Conservation (phyloP, 345 rosid species). For the Hypericum androsaemum region DNA sequence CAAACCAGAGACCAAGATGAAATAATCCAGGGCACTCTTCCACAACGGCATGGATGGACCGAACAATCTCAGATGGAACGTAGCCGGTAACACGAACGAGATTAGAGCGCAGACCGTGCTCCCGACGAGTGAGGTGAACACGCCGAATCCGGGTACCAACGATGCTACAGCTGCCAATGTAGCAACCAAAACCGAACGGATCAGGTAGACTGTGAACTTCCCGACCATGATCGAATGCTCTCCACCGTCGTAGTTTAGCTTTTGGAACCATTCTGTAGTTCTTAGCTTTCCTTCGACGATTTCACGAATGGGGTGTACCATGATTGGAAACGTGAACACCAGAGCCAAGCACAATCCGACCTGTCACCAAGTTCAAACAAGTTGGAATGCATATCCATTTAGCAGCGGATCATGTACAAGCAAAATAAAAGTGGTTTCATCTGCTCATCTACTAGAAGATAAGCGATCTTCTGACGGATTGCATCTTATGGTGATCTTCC, state of each 20-base stretch:
- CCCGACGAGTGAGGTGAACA: slow-evolving; percentile 64
- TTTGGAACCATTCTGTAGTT: slow-evolving; percentile 34
- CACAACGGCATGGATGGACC: slow-evolving; percentile 50
- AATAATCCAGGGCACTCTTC: slow-evolving; percentile 51
- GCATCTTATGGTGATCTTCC: no score
- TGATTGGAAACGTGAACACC: slow-evolving; percentile 74
- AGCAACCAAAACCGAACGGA: slow-evolving; percentile 49
- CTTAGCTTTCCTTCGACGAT: slow-evolving; percentile 67
- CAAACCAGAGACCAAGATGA: slow-evolving; percentile 53
- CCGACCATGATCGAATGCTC: slow-evolving; percentile 23
- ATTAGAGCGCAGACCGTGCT: slow-evolving; percentile 68
- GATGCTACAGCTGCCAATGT: slow-evolving; percentile 58
- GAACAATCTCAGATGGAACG: slow-evolving; percentile 55
- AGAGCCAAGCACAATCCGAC: slow-evolving; percentile 80
- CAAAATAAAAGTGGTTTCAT: no score
- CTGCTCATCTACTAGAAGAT: no score
- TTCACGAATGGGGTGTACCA: slow-evolving; percentile 80
- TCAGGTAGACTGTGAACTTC: slow-evolving; percentile 21
- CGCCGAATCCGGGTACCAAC: slow-evolving; percentile 63
- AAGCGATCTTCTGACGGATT: no score
- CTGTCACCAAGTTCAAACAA: slow-evolving; percentile 23
- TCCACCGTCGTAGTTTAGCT: slow-evolving; percentile 19
- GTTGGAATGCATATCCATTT: no score
- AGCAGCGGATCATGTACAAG: no score
- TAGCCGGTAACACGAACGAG: slow-evolving; percentile 76